Base-by-base conservation (phyloP, 345 rosid genomes). In the Hibiscus trionum region DNA sequence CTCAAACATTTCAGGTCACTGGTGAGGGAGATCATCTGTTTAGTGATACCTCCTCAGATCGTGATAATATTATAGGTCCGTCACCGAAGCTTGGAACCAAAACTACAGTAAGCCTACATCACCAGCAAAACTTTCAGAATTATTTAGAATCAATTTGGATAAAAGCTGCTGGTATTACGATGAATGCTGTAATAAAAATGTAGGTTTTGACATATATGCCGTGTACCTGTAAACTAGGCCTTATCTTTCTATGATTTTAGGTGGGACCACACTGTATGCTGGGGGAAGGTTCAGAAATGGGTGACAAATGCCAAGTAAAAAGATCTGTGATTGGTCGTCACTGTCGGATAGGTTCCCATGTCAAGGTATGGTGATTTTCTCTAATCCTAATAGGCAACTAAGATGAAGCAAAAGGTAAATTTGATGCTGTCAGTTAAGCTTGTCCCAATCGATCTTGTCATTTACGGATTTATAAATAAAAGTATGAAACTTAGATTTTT, bases 301-400 rank as follows among this genome's bases (percentile, higher is more conserved):
- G 94, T 76, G 99, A 95, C 78, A 95, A 92, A 77, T 95, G 97
- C 77, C 88, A 96, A 70, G 97, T 95, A 69, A 92, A 95, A 80
- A 87, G 97, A 78, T 95, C 99, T 71, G 97, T 92, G 39, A 87
- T 92, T 75, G 97, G 99, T 66, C 92, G 90, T 71, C 97, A 92
- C 77, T 95, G 99, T 83, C 85, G 94, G 62, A 90, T 95, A 84
- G 97, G 97, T 78, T 92, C 94, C 77, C 91, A 88, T 78, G 99
- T 95, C 77, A 95, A 95, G 97, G 99, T 92, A 83, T 26, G 73
- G 33, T 29, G 47, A 59, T 73, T n/a, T 81, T 69, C 72, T 59
- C 29, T 3, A 16, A 16, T 9, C 7, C 15, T 33, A 26, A 7
- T 47, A 26, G 56, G 56, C 37, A 15, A 26, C 37, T 26, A 46